Conservation (phyloP, 177 flowering plant genomes). For the Tripterygium wilfordii region DNA sequence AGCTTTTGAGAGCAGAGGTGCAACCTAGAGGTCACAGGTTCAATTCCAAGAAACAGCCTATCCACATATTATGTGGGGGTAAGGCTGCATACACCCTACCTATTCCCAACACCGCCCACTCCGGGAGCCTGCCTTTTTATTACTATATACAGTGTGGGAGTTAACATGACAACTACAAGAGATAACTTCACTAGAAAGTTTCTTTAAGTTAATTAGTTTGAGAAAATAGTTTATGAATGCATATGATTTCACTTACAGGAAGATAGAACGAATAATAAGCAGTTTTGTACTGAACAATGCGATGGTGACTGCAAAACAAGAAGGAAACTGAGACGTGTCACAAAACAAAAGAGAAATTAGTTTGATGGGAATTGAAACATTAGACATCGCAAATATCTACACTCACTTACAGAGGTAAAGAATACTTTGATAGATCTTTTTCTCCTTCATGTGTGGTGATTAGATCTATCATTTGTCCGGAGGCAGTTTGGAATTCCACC, state of each 20-base stretch:
- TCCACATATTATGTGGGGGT: too few species aligned
- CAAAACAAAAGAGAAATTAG: background rate
- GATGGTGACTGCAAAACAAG: slow-evolving; percentile 56
- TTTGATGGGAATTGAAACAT: background rate
- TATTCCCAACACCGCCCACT: too few species aligned
- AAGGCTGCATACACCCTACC: too few species aligned
- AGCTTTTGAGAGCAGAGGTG: too few species aligned
- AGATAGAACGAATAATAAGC: slow-evolving; percentile 94
- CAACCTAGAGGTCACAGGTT: too few species aligned
- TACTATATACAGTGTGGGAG: too few species aligned
- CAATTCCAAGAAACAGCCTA: too few species aligned
- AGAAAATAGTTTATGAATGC: background rate
- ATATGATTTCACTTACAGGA: slow-evolving; percentile 50
- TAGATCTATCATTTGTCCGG: slow-evolving; percentile 93
- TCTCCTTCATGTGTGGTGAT: slow-evolving; percentile 86
- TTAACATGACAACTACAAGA: too few species aligned
- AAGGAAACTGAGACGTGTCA: background rate
- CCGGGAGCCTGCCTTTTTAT: too few species aligned
- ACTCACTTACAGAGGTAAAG: slow-evolving; percentile 60
- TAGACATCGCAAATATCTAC: background rate
- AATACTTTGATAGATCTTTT: slow-evolving; percentile 79
- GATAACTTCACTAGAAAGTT: too few species aligned
- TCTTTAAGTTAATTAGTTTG: too few species aligned
- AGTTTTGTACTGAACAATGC: slow-evolving; percentile 93
- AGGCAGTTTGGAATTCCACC: slow-evolving; percentile 63